Conservation (phyloP, 23 red algal species). For the Gracilaria domingensis region DNA sequence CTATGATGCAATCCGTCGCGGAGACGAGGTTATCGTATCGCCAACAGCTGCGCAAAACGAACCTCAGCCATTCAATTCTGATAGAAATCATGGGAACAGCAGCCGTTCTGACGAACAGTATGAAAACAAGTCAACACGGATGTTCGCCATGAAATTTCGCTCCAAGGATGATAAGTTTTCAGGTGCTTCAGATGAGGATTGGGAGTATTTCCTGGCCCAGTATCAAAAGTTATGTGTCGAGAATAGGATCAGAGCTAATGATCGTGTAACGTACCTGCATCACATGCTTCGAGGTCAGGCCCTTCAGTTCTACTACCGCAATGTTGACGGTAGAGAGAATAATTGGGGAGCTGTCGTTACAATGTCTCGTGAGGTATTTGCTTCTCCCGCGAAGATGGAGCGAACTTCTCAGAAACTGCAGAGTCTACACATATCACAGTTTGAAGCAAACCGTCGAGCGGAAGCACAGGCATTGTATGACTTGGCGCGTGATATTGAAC, state of each 20-base stretch:
- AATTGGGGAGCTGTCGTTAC: background rate
- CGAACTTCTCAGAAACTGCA: background rate
- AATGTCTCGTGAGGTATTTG: background rate
- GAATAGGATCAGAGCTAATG: background rate
- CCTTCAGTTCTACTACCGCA: constrained; percentile 13
- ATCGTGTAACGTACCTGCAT: background rate
- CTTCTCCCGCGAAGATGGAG: constrained; percentile 12
- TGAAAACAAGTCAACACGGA: background rate
- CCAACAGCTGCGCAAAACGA: no score
- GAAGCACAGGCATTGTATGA: background rate
- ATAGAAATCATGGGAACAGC: no score
- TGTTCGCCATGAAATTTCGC: background rate
- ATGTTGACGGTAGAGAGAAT: background rate
- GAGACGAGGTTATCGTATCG: background rate
- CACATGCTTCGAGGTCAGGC: background rate
- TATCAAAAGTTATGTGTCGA: background rate
- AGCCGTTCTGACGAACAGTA: background rate
- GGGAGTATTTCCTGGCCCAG: background rate
- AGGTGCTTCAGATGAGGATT: background rate
- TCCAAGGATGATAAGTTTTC: background rate
- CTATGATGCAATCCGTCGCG: constrained; percentile 22
- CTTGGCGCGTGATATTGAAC: background rate
- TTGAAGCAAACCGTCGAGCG: background rate
- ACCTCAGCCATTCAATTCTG: no score
- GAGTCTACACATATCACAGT: background rate